A percentile compares a stretch with the other conserved stretches of the same genome.
Conservation (phyloP, 2,329 filamentous ascomycete genomes). For the Cladosporium sp. region DNA sequence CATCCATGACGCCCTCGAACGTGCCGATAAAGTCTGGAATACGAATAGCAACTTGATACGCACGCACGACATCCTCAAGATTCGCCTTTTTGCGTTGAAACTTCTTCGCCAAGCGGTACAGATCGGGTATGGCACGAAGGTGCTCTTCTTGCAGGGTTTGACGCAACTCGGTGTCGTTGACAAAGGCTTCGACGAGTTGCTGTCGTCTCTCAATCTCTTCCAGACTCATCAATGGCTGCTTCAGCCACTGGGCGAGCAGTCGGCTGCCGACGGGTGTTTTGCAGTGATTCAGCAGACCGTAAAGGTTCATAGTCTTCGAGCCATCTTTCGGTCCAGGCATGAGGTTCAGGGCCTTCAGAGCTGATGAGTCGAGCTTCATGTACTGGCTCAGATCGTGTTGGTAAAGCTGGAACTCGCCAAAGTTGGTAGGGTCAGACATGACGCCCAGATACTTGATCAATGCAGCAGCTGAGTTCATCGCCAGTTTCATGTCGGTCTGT, state of each 20-base stretch:
- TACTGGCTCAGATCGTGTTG: conserved; percentile 95
- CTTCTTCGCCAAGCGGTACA: conserved; percentile 88
- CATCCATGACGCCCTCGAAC: conserved; percentile 91
- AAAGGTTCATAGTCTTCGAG: conserved; percentile 95
- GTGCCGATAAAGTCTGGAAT: conserved; percentile 85
- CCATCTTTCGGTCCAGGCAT: conserved; percentile 96
- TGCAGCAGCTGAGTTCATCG: conserved; percentile 90
- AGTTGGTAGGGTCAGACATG: conserved; percentile 87
- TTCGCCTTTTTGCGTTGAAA: conserved; percentile 90
- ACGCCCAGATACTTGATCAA: conserved; percentile 92
- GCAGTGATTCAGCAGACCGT: conserved; percentile 91
- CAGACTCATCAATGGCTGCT: conserved; percentile 92
- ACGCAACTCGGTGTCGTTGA: conserved; percentile 83
- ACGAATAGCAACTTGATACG: conserved; percentile 90
- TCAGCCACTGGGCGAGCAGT: conserved; percentile 90
- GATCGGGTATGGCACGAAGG: conserved; percentile 83
- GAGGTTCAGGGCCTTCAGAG: conserved; percentile 87
- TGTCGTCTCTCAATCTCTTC: conserved; percentile 85
- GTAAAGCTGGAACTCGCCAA: conserved; percentile 94
- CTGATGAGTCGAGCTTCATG: conserved; percentile 96
- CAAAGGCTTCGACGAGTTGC: conserved; percentile 91
- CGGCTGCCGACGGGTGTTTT: conserved; percentile 92
- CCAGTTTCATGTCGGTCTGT: conserved; percentile 87
- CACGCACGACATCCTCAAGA: conserved; percentile 89
- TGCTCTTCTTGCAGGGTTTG: conserved; percentile 98